These are phyloP conservation scores for Brettanomyces sp. DNA, from an alignment of 805 yeast genomes.

Conservation along the genomic window DNA sequence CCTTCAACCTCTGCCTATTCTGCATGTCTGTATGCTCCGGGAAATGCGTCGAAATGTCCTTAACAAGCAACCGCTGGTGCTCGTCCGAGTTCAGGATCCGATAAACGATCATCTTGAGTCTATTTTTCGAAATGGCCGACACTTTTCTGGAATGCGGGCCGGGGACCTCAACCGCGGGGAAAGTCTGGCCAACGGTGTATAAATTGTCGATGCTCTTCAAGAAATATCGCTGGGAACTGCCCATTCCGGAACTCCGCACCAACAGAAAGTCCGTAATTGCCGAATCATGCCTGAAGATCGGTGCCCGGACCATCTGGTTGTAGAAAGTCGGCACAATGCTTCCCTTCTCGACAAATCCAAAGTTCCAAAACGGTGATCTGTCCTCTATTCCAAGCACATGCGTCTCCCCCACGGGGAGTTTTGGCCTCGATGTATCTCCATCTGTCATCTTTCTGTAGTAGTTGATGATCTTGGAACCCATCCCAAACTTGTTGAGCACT, in stretches of 20 bases:
- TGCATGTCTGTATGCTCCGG: conserved; percentile 98
- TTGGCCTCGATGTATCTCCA: conserved; percentile 81
- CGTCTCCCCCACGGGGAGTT: conserved; percentile 84
- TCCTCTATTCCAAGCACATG: conserved; percentile 95
- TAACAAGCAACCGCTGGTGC: conserved; percentile 66
- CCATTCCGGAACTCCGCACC: conserved; percentile 72
- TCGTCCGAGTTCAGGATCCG: conserved; percentile 73
- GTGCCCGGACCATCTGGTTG: conserved; percentile 87
- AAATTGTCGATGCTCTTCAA: conserved; percentile 60
- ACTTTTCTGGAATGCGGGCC: conserved; percentile 97
- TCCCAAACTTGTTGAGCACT: conserved; percentile 80
- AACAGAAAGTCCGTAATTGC: conserved; percentile 73
- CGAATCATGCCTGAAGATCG: conserved; percentile 80
- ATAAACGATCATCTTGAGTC: conserved; percentile 88
- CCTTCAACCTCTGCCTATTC: conserved; percentile 88
- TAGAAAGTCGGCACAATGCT: conserved; percentile 88
- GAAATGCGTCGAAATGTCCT: conserved; percentile 83
- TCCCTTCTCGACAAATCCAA: conserved; percentile 93
- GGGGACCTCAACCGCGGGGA: conserved; percentile 91
- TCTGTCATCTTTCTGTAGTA: conserved; percentile 80
- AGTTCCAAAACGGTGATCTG: conserved; percentile 96
- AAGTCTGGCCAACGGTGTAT: conserved; percentile 84
- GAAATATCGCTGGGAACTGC: conserved; percentile 55
- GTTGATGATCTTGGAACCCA: conserved; percentile 90
- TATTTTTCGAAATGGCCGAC: conserved; percentile 82